Conservation (phyloP, 495 filamentous ascomycete genomes). For the Penicillium lividum region DNA sequence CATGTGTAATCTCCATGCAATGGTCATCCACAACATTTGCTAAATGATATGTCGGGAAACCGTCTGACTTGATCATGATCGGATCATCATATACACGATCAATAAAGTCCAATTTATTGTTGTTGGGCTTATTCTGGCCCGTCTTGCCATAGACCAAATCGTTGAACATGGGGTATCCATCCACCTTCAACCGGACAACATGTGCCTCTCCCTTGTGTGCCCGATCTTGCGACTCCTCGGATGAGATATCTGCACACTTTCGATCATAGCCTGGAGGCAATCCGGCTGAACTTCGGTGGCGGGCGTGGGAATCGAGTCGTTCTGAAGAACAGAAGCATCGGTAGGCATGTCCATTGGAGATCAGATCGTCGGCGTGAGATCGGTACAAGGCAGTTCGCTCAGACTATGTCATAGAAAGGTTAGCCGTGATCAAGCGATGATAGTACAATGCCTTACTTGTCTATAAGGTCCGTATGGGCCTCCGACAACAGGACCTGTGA, state of each 20-base stretch:
- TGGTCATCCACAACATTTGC: slow-evolving; percentile 97
- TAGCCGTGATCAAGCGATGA: slow-evolving; percentile 3
- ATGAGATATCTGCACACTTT: slow-evolving; percentile 65
- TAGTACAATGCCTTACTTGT: slow-evolving; percentile 57
- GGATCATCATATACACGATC: slow-evolving; percentile 68
- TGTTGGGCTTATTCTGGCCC: slow-evolving; percentile 48
- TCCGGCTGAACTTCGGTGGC: slow-evolving; percentile 57
- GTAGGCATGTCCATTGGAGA: slow-evolving; percentile 75
- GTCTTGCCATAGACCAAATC: slow-evolving; percentile 79
- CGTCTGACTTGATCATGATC: slow-evolving; percentile 86
- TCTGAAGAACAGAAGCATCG: slow-evolving; percentile 87
- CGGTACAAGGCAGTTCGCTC: slow-evolving; percentile 75
- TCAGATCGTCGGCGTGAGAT: slow-evolving; percentile 67
- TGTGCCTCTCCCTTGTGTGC: slow-evolving; percentile 68
- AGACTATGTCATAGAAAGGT: slow-evolving; percentile 54
- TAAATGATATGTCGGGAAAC: slow-evolving; percentile 91
- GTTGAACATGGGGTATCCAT: slow-evolving; percentile 58
- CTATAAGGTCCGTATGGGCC: slow-evolving; percentile 84
- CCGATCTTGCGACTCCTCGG: slow-evolving; percentile 66
- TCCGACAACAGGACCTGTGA: slow-evolving; percentile 70
- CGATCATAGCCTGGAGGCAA: slow-evolving; percentile 73
- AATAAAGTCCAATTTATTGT: slow-evolving; percentile 41
- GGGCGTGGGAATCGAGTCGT: slow-evolving; percentile 63
- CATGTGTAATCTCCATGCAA: slow-evolving; percentile 91
- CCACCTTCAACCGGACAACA: slow-evolving; percentile 72